Conservation (phyloP, 1,284 basidiomycete genomes). For the Exsudoporus floridanus region DNA sequence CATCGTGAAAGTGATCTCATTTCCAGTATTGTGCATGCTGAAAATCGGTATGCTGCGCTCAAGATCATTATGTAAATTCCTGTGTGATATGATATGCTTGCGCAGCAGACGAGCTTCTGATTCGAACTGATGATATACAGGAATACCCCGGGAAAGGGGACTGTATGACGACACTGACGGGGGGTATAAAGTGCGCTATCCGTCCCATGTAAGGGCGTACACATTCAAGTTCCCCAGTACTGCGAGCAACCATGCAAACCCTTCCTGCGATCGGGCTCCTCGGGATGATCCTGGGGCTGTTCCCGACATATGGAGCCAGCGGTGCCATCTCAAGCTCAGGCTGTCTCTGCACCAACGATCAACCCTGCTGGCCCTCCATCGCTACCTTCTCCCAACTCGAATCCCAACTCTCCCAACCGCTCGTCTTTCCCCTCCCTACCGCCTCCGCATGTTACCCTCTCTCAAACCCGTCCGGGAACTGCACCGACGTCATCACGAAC, state of each 20-base stretch:
- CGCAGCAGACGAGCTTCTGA: not conserved
- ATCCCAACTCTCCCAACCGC: conserved; percentile 32
- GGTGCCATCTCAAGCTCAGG: not conserved
- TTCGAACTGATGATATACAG: not conserved
- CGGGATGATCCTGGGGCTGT: not conserved
- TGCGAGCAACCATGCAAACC: not conserved
- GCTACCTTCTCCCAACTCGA: conserved; percentile 36
- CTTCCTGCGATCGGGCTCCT: not conserved
- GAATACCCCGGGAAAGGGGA: no score
- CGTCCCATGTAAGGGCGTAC: not conserved
- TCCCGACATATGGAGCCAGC: not conserved
- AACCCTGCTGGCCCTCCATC: conserved; percentile 43
- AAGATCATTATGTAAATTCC: no score
- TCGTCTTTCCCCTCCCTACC: conserved; percentile 29
- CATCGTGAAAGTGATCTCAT: not conserved
- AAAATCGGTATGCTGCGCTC: no score
- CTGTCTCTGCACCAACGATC: conserved; percentile 15
- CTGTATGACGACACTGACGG: no score
- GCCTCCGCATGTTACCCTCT: conserved; percentile 30
- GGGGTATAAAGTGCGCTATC: not conserved
- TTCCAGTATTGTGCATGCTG: not conserved
- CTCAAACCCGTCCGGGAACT: conserved; percentile 19
- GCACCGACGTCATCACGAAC: conserved; percentile 31
- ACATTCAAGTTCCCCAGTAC: not conserved
- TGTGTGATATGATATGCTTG: no score